Conservation (phyloP, 352 stramenopile genomes). For the Phytophthora europaea region DNA sequence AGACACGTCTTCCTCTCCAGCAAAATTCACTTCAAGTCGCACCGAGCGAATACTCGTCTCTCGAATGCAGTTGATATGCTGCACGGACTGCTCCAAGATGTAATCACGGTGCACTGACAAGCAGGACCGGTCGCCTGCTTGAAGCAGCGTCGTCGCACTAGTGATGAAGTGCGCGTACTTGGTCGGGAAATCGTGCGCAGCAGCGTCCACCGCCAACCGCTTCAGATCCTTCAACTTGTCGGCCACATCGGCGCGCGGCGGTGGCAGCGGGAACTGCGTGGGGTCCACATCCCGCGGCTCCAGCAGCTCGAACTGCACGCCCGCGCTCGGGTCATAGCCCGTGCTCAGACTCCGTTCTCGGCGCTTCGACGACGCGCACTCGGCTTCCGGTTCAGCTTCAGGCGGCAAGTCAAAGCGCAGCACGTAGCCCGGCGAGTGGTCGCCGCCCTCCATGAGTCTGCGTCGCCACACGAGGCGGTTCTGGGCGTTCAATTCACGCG, state of each 20-base stretch:
- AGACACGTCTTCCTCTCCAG: slow-evolving; percentile 49
- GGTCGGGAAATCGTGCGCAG: slow-evolving; percentile 47
- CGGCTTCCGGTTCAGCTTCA: slow-evolving; percentile 43
- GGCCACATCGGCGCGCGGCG: slow-evolving; percentile 14
- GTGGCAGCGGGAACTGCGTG: slow-evolving; percentile 38
- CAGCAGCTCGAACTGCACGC: slow-evolving; percentile 43
- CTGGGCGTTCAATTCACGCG: slow-evolving; percentile 42
- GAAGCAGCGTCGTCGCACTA: slow-evolving; percentile 27
- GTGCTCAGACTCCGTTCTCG: slow-evolving; percentile 37
- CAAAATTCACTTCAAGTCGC: slow-evolving; percentile 70
- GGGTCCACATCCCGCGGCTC: slow-evolving; percentile 34
- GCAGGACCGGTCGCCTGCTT: slow-evolving; percentile 19
- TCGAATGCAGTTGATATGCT: slow-evolving; percentile 55
- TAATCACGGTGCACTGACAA: slow-evolving; percentile 47
- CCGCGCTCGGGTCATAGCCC: slow-evolving; percentile 35
- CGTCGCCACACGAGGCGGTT: slow-evolving; percentile 55
- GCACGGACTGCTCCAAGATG: slow-evolving; percentile 65
- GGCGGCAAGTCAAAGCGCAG: slow-evolving; percentile 40
- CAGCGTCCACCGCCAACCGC: slow-evolving; percentile 30
- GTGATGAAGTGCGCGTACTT: slow-evolving; percentile 64
- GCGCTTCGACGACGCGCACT: slow-evolving; percentile 14
- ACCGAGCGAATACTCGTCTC: slow-evolving; percentile 50
- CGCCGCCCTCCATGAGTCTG: slow-evolving; percentile 27
- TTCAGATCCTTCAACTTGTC: slow-evolving; percentile 40
- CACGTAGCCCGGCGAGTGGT: slow-evolving; percentile 45